These are phyloP conservation scores for Dichotomopilus funicola DNA, from an alignment of 2,329 filamentous ascomycete species.

Conservation along the genomic window DNA sequence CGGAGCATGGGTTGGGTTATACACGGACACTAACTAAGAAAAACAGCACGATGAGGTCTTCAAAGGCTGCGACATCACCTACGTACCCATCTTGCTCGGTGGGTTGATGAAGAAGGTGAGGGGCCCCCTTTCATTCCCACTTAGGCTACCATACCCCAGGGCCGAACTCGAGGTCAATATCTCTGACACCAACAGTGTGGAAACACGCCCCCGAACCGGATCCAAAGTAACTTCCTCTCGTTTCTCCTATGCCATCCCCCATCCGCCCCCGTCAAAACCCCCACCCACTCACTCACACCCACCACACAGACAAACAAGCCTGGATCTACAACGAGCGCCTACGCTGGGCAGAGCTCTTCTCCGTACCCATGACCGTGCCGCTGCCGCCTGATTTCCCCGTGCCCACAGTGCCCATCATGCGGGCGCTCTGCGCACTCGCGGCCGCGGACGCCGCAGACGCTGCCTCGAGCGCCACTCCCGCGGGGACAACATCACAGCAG, in stretches of 20 bases:
- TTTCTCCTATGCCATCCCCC: too few relatives aligned
- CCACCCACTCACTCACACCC: not conserved
- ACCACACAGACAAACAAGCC: constrained; percentile 31
- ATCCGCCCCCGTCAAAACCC: not conserved
- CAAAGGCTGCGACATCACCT: constrained; percentile 27
- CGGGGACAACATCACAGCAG: not conserved
- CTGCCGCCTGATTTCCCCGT: constrained; percentile 33
- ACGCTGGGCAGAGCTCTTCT: constrained; percentile 31
- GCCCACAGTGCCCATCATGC: constrained; percentile 31
- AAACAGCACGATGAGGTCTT: constrained; percentile 30
- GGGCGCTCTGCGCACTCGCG: constrained; percentile 28
- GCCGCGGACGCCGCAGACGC: constrained; percentile 10
- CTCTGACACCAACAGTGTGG: constrained; percentile 23
- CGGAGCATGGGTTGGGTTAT: too few relatives aligned
- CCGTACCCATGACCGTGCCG: constrained; percentile 29
- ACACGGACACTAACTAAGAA: not conserved
- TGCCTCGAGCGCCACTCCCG: not conserved
- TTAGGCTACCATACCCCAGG: too few relatives aligned
- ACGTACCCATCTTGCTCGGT: constrained; percentile 34
- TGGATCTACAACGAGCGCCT: constrained; percentile 32
- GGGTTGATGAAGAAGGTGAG: constrained; percentile 33
- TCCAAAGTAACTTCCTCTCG: constrained; percentile 29
- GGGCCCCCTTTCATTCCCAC: too few relatives aligned
- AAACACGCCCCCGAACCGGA: constrained; percentile 32
- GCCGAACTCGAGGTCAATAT: not conserved